A percentile compares a stretch with the other conserved stretches of the same genome.
phyloP scores from a whole-genome alignment of 2,329 filamentous ascomycete genomes.

The Aspergillus sp. region DNA sequence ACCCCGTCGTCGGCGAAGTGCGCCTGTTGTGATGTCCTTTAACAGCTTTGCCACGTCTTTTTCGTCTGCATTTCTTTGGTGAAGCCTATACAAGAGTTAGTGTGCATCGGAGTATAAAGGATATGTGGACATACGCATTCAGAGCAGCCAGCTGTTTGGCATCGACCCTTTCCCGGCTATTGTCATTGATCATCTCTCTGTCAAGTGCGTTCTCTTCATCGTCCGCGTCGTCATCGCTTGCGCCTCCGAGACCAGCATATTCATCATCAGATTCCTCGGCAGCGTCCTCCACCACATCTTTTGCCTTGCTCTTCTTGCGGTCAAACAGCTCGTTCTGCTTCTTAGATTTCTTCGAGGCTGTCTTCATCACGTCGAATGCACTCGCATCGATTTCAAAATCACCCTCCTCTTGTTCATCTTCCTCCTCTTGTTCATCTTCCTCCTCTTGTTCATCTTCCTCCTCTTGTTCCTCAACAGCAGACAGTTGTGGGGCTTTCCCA shows the following conservation, averaged over 20 bases:
- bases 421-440: conserved; percentile 37
- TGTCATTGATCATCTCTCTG: conserved; percentile 87
- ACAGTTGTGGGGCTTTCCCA: conserved; percentile 43
- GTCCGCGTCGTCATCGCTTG: conserved; percentile 79
- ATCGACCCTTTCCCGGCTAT: conserved; percentile 72
- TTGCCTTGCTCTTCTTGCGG: conserved; percentile 83
- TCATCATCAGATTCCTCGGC: conserved; percentile 98
- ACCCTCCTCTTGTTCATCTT: conserved; percentile 41
- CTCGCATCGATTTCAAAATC: conserved; percentile 42
- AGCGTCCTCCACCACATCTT: conserved; percentile 85
- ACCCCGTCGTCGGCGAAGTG: conserved; percentile 75
- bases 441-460: conserved; percentile 42
- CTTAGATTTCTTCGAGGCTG: conserved; percentile 56
- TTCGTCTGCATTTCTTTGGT: conserved; percentile 76
- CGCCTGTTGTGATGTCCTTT: conserved; percentile 88
- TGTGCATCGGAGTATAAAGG: conserved; percentile 8
- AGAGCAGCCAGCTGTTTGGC: conserved; percentile 80
- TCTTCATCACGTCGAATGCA: conserved; percentile 71
- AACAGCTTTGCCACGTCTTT: conserved; percentile 87
- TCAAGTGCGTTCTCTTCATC: conserved; percentile 75
- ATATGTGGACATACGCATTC: conserved; percentile 68
- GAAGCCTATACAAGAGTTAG: conserved; percentile 58
- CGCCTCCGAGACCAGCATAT: conserved; percentile 89
- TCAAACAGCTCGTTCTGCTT: conserved; percentile 65
- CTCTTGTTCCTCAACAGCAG: conserved; percentile 47